Percentiles rank a stretch among this genome's conserved stretches.
phyloP scores from a whole-genome alignment of 441 rosid species.

The Biscutella laevigata region DNA sequence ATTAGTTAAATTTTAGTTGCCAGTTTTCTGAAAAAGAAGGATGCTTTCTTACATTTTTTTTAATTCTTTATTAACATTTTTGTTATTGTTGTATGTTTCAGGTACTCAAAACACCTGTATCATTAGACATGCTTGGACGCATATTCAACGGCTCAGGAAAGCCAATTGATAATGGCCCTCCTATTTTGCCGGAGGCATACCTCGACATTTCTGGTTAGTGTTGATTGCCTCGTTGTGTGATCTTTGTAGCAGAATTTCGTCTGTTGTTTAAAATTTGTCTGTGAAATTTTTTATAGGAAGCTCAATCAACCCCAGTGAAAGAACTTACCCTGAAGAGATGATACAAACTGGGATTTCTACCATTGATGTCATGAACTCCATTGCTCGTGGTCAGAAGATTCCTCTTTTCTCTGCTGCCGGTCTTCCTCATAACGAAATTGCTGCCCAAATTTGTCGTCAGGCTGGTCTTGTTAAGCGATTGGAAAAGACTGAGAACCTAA shows the following conservation, averaged over 20 bases:
- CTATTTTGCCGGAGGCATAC: conserved; percentile 94
- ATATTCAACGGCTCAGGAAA: conserved; percentile 98
- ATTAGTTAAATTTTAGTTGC: neutral
- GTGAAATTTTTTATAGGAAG: conserved; percentile 45
- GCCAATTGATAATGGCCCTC: conserved; percentile 98
- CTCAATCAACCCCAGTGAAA: conserved; percentile 97
- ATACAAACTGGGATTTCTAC: conserved; percentile 98
- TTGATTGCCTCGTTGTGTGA: neutral
- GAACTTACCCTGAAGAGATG: conserved; percentile 99
- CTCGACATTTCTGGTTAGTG: conserved; percentile 80
- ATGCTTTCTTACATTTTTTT: neutral
- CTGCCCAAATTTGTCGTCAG: conserved; percentile 99
- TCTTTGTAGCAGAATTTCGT: neutral
- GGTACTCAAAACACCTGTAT: conserved; percentile 96
- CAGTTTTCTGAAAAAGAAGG: neutral
- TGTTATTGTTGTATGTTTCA: conserved; percentile 24
- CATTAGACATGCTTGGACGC: conserved; percentile 98
- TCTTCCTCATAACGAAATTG: conserved; percentile 97
- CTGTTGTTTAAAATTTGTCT: neutral
- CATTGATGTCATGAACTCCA: conserved; percentile 98
- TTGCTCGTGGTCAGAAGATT: conserved; percentile 96
- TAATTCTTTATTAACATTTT: neutral
- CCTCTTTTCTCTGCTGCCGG: conserved; percentile 99
- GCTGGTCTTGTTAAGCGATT: conserved; percentile 95
- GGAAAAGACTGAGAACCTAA: conserved; percentile 71